Evolutionary conservation across 2,329 filamentous ascomycete genomes (phyloP).

Genomic region (Akanthomyces uredinophilus): DNA sequence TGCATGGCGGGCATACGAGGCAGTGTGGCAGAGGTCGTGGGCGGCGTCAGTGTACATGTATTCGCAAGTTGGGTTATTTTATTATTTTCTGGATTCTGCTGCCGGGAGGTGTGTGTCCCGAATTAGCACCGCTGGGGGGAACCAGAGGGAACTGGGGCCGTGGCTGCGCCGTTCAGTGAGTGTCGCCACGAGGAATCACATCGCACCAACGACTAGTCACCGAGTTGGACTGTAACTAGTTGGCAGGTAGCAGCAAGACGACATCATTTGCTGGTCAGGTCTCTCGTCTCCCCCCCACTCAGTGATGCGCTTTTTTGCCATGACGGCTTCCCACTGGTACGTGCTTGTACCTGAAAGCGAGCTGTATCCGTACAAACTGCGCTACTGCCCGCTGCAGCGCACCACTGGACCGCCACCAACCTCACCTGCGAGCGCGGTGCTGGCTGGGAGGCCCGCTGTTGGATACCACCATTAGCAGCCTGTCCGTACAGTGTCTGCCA

Average conservation of each 20-base stretch:
- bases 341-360: background rate
- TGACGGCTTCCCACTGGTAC: conserved; percentile 4
- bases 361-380: background rate
- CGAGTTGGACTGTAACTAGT: too few species aligned
- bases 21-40: background rate
- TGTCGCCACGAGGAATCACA: background rate
- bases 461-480: too few species aligned
- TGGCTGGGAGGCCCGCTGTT: background rate
- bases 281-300: background rate
- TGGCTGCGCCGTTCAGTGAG: conserved; percentile 6
- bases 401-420: conserved; percentile 7
- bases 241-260: background rate
- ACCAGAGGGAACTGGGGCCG: background rate
- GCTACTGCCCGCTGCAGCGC: background rate
- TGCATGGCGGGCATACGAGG: conserved; percentile 1
- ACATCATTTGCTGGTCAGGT: background rate
- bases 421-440: background rate
- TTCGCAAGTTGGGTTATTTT: background rate
- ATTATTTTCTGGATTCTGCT: background rate
- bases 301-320: background rate
- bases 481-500: too few species aligned
- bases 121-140: conserved; percentile 3
- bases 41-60: background rate
- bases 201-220: background rate
- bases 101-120: conserved; percentile 11